A percentile compares a stretch with the other conserved stretches of the same genome.
phyloP scores from a whole-genome alignment of 2,329 filamentous ascomycete species.

The Sphaceloma murrayae region DNA sequence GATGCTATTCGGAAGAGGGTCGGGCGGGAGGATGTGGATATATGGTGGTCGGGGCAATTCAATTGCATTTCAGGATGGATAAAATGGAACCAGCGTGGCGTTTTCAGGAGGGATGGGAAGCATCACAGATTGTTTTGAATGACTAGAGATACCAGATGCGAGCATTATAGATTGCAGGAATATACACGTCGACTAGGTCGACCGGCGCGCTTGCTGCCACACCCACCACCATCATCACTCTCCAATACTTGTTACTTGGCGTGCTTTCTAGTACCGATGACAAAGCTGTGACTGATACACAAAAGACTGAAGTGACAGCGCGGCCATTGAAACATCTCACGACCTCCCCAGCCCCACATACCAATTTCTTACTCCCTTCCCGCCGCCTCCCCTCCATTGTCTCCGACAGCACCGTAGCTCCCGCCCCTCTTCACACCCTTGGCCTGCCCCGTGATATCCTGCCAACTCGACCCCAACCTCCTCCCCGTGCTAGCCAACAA shows the following conservation, averaged over 20 bases:
- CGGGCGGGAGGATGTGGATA: not conserved
- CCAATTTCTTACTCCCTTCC: not conserved
- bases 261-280: too few relatives aligned
- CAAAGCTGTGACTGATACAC: too few relatives aligned
- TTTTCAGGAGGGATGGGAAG: conserved; percentile 2
- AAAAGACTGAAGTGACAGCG: too few relatives aligned
- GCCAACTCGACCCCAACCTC: conserved; percentile 77
- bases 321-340: too few relatives aligned
- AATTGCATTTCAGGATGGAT: not conserved
- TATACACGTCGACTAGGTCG: conserved; percentile 2
- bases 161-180: conserved; percentile 7
- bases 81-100: conserved; percentile 1
- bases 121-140: conserved; percentile 13
- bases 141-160: conserved; percentile 12
- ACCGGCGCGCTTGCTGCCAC: conserved; percentile 2
- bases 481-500: conserved; percentile 73
- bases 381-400: not conserved
- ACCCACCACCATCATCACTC: not conserved
- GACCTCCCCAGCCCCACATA: too few relatives aligned
- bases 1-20: not conserved
- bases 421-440: conserved; percentile 28
- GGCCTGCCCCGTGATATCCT: conserved; percentile 64
- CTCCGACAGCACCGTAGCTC: conserved; percentile 24
- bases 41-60: not conserved
- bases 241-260: not conserved